Conservation (phyloP, 1,284 basidiomycete genomes). For the Ustilago vetiveriae region DNA sequence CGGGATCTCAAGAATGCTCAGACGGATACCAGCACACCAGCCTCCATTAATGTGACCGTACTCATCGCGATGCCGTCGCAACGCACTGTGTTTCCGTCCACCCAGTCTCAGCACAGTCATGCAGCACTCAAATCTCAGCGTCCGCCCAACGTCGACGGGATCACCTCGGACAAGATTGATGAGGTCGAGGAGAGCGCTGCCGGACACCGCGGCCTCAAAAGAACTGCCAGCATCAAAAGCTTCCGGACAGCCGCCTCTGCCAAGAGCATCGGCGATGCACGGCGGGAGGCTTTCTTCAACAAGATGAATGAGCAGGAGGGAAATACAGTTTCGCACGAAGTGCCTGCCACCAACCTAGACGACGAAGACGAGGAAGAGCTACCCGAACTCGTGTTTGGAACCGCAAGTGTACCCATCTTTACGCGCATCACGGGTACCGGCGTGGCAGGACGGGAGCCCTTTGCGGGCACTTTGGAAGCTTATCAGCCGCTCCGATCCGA, state of each 20-base stretch:
- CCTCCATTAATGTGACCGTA: slow-evolving; percentile 58
- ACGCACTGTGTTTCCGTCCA: slow-evolving; percentile 52
- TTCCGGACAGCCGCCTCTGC: slow-evolving; percentile 45
- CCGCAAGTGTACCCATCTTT: slow-evolving; percentile 61
- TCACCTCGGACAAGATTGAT: slow-evolving; percentile 33
- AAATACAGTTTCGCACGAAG: slow-evolving; percentile 9
- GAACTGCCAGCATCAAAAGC: slow-evolving; percentile 54
- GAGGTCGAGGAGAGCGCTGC: slow-evolving; percentile 43
- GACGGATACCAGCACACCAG: slow-evolving; percentile 31
- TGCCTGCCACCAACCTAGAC: slow-evolving; percentile 23
- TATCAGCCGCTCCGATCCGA: slow-evolving; percentile 42
- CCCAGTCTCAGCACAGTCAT: slow-evolving; percentile 8
- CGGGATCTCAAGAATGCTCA: slow-evolving; percentile 2
- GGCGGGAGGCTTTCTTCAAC: slow-evolving; percentile 57
- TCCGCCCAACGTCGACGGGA: slow-evolving; percentile 20
- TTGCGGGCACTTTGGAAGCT: slow-evolving; percentile 23
- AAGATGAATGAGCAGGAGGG: slow-evolving; percentile 34
- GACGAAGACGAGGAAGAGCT: slow-evolving; percentile 61
- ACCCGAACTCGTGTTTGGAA: slow-evolving; percentile 62
- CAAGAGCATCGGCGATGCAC: slow-evolving; percentile 54
- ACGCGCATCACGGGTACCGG: slow-evolving; percentile 12
- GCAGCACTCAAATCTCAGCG: slow-evolving; percentile 25
- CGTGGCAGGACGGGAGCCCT: slow-evolving; percentile 15
- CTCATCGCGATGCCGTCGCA: slow-evolving; percentile 61
- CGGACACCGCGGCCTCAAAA: slow-evolving; percentile 25